Evolutionary conservation across 1,139 yeast species (phyloP), one percentile per base, ranked within the genome.

Genomic region (Kodamaea alishanica): DNA sequence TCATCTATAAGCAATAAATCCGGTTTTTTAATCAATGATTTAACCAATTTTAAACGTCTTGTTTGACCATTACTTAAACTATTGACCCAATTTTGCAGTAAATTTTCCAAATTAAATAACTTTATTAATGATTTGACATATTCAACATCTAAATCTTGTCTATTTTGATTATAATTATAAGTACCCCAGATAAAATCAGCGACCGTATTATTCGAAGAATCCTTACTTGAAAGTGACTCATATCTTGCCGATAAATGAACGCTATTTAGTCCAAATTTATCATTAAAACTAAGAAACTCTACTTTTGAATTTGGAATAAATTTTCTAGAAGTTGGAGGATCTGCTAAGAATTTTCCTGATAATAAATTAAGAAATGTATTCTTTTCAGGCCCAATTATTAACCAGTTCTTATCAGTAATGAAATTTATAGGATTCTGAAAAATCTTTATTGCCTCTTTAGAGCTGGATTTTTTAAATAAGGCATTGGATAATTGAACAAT

Each of bases 41-140:
- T 75, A 0, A 97, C 97, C 25, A 92, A 67, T 44, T 96, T 70
- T 0, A 97, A 96, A 35, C 98, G 69, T 49, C 98, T 73, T 59
- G 86, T 80, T 60, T 92, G 98, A 0, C 98, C 98, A 57, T 92
- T 92, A 59, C 96, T 85, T 35, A 92, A 67, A 0, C 94, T 86
- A 58, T 87, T 87, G 33, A 87, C 78, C 89, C 95, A 90, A 45
- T 87, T 75, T 41, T 77, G 67, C 39, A 77, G 69, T 40, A 88
- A 63, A 1, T 77, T 81, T 6, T 56, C 59, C 45, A 92, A 67
- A 37, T 75, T 69, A 46, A 92, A 73, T 30, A 63, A 58, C n/a
- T 67, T 58, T 28, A 84, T 56, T 5, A 82, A 62, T 2, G 56
- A 47, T 0, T 63, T 57, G 6, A 81, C 72, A 29, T 70, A 56